These are phyloP conservation scores for Adansonia madagascariensis DNA, from an alignment of 441 rosid species.

Conservation along the genomic window DNA sequence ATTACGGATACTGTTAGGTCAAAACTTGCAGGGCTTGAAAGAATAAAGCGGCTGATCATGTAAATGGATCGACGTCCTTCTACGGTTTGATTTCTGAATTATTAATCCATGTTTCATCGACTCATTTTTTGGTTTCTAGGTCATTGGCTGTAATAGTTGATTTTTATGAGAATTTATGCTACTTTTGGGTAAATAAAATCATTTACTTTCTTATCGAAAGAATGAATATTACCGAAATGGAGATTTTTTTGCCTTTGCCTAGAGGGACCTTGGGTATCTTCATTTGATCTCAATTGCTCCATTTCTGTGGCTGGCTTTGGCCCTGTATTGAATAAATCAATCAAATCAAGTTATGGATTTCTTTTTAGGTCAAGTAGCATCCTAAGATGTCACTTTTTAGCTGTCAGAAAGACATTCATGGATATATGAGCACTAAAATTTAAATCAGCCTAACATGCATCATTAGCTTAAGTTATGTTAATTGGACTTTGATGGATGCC, in stretches of 20 bases:
- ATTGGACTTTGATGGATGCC: slow-evolving; percentile 4
- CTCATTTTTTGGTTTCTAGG: too few relatives aligned
- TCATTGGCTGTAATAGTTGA: too few relatives aligned
- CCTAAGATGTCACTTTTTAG: slow-evolving; percentile 40
- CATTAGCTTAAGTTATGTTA: background rate
- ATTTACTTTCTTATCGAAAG: too few relatives aligned
- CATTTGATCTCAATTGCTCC: slow-evolving; percentile 19
- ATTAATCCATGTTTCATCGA: too few relatives aligned
- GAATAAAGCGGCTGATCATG: too few relatives aligned
- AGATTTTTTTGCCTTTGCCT: slow-evolving; percentile 6
- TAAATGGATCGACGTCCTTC: too few relatives aligned
- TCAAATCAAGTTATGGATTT: slow-evolving; percentile 25
- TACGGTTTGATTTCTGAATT: too few relatives aligned
- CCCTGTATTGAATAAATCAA: slow-evolving; percentile 14
- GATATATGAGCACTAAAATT: slow-evolving; percentile 5
- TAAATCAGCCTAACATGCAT: background rate
- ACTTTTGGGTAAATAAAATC: too few relatives aligned
- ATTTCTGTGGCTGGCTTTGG: slow-evolving; percentile 12
- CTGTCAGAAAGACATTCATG: slow-evolving; percentile 26
- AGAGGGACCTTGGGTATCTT: slow-evolving; percentile 17
- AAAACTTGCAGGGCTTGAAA: too few relatives aligned
- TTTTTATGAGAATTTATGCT: too few relatives aligned
- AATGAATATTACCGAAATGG: background rate
- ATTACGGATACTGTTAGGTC: too few relatives aligned
- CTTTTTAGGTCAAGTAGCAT: slow-evolving; percentile 31